A percentile compares a stretch with the other conserved stretches of the same genome.
phyloP scores from a whole-genome alignment of 305 asterid genomes.

The Nicotiana rustica region DNA sequence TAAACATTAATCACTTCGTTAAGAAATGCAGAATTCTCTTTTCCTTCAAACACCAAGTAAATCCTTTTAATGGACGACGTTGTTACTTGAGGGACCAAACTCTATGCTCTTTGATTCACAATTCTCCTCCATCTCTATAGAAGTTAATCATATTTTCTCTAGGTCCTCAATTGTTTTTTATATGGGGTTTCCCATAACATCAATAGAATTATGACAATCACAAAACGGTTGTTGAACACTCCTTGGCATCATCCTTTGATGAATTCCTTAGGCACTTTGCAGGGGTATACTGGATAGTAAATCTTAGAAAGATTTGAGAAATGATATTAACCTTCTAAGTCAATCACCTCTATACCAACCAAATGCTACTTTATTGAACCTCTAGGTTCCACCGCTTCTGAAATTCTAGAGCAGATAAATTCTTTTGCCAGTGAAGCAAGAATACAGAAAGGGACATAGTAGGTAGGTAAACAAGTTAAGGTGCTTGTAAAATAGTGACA shows the following conservation, averaged over 20 bases:
- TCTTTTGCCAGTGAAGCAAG: neutral
- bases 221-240: neutral
- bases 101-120: neutral
- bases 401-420: neutral
- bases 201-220: constrained; percentile 6
- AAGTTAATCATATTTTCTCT: constrained; percentile 4
- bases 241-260: constrained; percentile 9
- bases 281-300: constrained; percentile 18
- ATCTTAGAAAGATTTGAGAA: constrained; percentile 26
- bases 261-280: neutral
- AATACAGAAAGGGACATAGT: constrained; percentile 13
- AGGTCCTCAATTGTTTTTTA: constrained; percentile 15
- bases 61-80: constrained; percentile 8
- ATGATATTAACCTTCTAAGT: constrained; percentile 5
- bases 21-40: constrained; percentile 4
- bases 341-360: constrained; percentile 23
- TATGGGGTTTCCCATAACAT: neutral
- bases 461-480: constrained; percentile 15
- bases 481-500: constrained; percentile 19
- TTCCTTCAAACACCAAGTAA: neutral
- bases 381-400: constrained; percentile 22
- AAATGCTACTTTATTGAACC: constrained; percentile 6
- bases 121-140: constrained; percentile 11
- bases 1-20: neutral
- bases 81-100: constrained; percentile 15